phyloP scores from a whole-genome alignment of 768 basidiomycete genomes.

The Saitozyma sp. region DNA sequence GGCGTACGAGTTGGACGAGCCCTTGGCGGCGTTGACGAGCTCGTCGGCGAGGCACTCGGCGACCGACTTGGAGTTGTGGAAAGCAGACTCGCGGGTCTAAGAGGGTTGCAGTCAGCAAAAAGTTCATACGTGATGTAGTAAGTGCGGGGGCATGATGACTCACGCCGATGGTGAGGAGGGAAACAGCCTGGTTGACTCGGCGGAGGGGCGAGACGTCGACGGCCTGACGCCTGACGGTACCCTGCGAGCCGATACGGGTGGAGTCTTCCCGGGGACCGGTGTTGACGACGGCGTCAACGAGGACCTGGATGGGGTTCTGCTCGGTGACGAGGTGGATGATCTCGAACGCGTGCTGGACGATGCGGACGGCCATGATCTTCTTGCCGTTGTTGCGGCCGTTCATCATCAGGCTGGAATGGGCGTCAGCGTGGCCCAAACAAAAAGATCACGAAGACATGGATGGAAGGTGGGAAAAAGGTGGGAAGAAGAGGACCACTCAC shows the following conservation, averaged over 20 bases:
- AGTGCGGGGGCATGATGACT: constrained; percentile 48
- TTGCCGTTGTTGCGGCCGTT: constrained; percentile 99
- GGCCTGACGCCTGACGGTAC: constrained; percentile 98
- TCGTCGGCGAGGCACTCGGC: constrained; percentile 99
- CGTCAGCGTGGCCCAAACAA: neutral
- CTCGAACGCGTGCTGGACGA: constrained; percentile 98
- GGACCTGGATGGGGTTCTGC: constrained; percentile 98
- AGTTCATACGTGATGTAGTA: neutral
- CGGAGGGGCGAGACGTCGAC: constrained; percentile 99
- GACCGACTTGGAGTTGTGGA: constrained; percentile 99
- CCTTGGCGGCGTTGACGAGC: constrained; percentile 99
- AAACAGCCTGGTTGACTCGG: constrained; percentile 94
- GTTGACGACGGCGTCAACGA: constrained; percentile 98
- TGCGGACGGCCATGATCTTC: constrained; percentile 97
- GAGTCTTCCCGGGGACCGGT: constrained; percentile 99
- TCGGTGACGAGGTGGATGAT: constrained; percentile 99
- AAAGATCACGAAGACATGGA: constrained; percentile 9
- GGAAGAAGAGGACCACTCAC: constrained; percentile 56
- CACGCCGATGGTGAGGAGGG: constrained; percentile 94
- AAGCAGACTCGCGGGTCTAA: constrained; percentile 97
- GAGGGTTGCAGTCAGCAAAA: neutral
- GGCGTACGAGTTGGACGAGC: constrained; percentile 99
- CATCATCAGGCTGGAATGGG: constrained; percentile 84
- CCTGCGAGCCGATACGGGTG: constrained; percentile 99
- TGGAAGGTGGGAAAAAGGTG: neutral